phyloP scores from a whole-genome alignment of 2,329 filamentous ascomycete genomes.

The Dactylonectria estremocensis region DNA sequence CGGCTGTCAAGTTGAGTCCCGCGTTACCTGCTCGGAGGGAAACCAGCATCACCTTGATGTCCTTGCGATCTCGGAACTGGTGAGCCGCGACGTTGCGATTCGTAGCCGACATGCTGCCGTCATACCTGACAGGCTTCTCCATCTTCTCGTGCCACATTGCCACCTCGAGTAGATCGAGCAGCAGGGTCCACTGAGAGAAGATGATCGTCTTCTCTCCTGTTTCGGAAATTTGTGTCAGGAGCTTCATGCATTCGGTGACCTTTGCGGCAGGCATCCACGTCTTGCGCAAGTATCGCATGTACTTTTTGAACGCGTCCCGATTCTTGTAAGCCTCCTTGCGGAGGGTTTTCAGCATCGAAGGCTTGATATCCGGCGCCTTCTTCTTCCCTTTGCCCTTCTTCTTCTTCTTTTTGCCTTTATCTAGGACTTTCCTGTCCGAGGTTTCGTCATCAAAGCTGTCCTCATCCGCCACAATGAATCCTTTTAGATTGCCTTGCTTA shows the following conservation, averaged over 20 bases:
- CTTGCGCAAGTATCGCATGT: slow-evolving; percentile 77
- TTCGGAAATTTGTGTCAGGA: slow-evolving; percentile 77
- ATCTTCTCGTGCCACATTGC: slow-evolving; percentile 77
- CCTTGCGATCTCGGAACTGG: slow-evolving; percentile 74
- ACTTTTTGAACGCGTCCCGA: slow-evolving; percentile 75
- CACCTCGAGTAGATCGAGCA: slow-evolving; percentile 80
- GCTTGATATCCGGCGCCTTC: slow-evolving; percentile 61
- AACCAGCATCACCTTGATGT: slow-evolving; percentile 83
- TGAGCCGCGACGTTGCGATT: slow-evolving; percentile 79
- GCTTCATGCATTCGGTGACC: slow-evolving; percentile 82
- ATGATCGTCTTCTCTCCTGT: slow-evolving; percentile 79
- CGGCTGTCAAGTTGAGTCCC: slow-evolving; percentile 87
- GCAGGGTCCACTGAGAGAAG: slow-evolving; percentile 85
- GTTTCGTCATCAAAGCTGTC: slow-evolving; percentile 51
- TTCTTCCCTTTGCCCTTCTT: slow-evolving; percentile 52
- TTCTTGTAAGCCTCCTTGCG: slow-evolving; percentile 78
- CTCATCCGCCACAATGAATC: slow-evolving; percentile 67
- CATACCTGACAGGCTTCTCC: slow-evolving; percentile 79
- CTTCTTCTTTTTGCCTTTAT: slow-evolving; percentile 36
- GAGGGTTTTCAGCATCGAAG: slow-evolving; percentile 73
- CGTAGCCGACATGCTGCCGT: slow-evolving; percentile 82
- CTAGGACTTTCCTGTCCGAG: slow-evolving; percentile 37
- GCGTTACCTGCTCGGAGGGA: slow-evolving; percentile 87
- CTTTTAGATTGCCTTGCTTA: slow-evolving; percentile 61
- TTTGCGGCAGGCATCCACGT: slow-evolving; percentile 86